Evolutionary conservation across 768 basidiomycete genomes (phyloP).

Genomic region (Pluteus cervinus): DNA sequence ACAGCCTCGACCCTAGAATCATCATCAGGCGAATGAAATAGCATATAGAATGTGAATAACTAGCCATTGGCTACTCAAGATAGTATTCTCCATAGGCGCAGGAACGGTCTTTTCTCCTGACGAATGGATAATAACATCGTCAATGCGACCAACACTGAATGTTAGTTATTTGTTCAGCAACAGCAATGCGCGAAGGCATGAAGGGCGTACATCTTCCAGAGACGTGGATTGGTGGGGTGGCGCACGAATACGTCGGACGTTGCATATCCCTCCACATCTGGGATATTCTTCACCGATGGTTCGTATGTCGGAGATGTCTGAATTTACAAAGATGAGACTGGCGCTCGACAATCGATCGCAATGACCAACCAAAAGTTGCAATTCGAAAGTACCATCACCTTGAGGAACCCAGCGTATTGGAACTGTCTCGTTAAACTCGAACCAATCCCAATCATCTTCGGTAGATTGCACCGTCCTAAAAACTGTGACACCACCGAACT

Average conservation of each 20-base stretch:
- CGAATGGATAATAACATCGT: slow-evolving; percentile 32
- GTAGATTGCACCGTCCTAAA: slow-evolving; percentile 12
- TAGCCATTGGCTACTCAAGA: not conserved
- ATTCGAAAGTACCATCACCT: slow-evolving; percentile 30
- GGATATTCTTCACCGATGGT: slow-evolving; percentile 25
- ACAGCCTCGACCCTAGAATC: not conserved
- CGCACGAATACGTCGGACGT: slow-evolving; percentile 30
- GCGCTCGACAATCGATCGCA: not conserved
- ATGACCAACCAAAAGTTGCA: slow-evolving; percentile 27
- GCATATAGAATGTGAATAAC: too few species aligned
- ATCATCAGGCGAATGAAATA: too few species aligned
- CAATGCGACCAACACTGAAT: slow-evolving; percentile 32
- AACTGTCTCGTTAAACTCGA: slow-evolving; percentile 18
- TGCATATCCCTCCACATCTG: slow-evolving; percentile 28
- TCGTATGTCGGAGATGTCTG: slow-evolving; percentile 22
- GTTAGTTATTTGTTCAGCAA: too few species aligned
- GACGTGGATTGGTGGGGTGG: slow-evolving; percentile 29
- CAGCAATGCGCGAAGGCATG: too few species aligned
- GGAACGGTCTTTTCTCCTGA: slow-evolving; percentile 32
- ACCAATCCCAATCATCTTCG: slow-evolving; percentile 24
- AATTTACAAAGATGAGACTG: not conserved
- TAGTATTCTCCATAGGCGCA: slow-evolving; percentile 22
- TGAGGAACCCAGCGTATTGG: slow-evolving; percentile 27
- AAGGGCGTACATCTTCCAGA: slow-evolving; percentile 33
- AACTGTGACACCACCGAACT: slow-evolving; percentile 18